A percentile compares a stretch with the other conserved stretches of the same genome.
phyloP scores from a whole-genome alignment of 331 rosid genomes.

The Quercus lobata region DNA sequence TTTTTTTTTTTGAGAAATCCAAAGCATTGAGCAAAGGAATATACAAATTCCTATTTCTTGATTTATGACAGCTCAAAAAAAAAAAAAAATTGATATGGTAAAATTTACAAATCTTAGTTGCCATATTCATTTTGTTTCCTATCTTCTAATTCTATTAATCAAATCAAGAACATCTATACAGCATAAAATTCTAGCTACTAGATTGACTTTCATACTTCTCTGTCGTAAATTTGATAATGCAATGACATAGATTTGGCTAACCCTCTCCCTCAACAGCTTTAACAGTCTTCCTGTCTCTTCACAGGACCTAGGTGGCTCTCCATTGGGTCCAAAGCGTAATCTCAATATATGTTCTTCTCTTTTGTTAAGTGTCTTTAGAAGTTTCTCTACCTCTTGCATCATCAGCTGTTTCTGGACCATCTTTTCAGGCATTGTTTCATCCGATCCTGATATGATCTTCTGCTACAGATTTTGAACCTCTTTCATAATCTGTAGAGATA shows the following conservation, averaged over 20 bases:
- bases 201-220: conserved; percentile 16
- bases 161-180: conserved; percentile 25
- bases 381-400: conserved; percentile 49
- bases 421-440: conserved; percentile 52
- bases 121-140: not conserved
- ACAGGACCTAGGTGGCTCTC: conserved; percentile 46
- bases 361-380: conserved; percentile 42
- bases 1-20: too few relatives aligned
- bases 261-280: conserved; percentile 63
- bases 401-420: conserved; percentile 40
- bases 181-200: conserved; percentile 34
- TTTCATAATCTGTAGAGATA: too few relatives aligned
- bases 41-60: not conserved
- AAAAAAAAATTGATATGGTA: not conserved
- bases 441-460: conserved; percentile 66
- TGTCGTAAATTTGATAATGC: conserved; percentile 55
- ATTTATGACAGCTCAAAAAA: not conserved
- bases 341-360: conserved; percentile 60
- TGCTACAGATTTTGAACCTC: conserved; percentile 25
- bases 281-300: conserved; percentile 63
- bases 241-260: conserved; percentile 47
- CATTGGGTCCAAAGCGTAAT: conserved; percentile 57
- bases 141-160: not conserved
- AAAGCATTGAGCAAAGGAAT: not conserved
- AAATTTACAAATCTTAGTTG: not conserved